A percentile compares a stretch with the other conserved stretches of the same genome.
These are phyloP conservation scores for Cordyceps cicadae DNA, from an alignment of 2,329 filamentous ascomycete genomes.

Conservation along the genomic window DNA sequence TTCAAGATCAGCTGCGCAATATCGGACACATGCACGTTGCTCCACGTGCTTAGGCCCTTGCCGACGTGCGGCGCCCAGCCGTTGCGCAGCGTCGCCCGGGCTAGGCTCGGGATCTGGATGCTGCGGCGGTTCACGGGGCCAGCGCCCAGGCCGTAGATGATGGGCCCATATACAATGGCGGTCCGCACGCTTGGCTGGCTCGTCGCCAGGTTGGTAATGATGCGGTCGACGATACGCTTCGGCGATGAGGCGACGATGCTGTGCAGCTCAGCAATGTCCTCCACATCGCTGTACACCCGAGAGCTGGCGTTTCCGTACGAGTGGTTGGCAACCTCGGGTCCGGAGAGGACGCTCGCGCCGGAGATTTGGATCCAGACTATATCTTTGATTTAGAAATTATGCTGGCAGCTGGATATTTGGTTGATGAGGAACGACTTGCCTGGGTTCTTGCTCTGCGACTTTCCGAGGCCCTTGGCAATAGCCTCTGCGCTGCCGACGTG, in stretches of 20 bases:
- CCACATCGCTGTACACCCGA: slow-evolving; percentile 47
- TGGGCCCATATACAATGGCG: slow-evolving; percentile 33
- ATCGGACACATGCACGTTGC: slow-evolving; percentile 39
- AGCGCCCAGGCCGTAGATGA: slow-evolving; percentile 37
- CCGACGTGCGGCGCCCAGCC: slow-evolving; percentile 31
- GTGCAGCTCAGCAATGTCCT: slow-evolving; percentile 43
- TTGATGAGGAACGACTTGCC: slow-evolving; percentile 25
- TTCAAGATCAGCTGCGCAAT: slow-evolving; percentile 22
- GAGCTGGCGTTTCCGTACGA: slow-evolving; percentile 29
- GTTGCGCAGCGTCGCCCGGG: slow-evolving; percentile 27
- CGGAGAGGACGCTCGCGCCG: slow-evolving; percentile 1
- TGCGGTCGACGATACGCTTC: slow-evolving; percentile 57
- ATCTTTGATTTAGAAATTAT: slow-evolving; percentile 22
- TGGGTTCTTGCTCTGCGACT: slow-evolving; percentile 28
- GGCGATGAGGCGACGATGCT: slow-evolving; percentile 22
- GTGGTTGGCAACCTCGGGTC: slow-evolving; percentile 1
- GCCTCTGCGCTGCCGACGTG: slow-evolving; percentile 21
- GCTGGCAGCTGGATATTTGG: too few species aligned
- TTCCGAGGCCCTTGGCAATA: slow-evolving; percentile 32
- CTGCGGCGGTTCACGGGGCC: slow-evolving; percentile 37
- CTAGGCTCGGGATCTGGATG: slow-evolving; percentile 35
- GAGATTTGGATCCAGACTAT: slow-evolving; percentile 17
- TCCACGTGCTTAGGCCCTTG: slow-evolving; percentile 32
- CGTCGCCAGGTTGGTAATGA: slow-evolving; percentile 37
- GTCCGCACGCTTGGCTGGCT: slow-evolving; percentile 22